Conservation (phyloP, 2,329 filamentous ascomycete genomes). For the Calonectria henricotiae region DNA sequence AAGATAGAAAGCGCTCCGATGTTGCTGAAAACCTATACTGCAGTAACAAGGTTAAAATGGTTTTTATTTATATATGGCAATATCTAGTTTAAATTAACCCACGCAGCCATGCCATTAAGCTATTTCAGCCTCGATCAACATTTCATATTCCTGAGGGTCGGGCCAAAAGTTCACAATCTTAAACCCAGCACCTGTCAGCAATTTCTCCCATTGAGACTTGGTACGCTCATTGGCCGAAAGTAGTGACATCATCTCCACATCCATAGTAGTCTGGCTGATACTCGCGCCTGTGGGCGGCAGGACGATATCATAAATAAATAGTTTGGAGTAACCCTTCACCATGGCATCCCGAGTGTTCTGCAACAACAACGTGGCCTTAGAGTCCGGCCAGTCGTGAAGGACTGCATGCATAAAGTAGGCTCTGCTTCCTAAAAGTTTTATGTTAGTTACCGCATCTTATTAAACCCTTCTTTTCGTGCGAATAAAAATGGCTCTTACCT, state of each 20-base stretch:
- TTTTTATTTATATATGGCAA: too few relatives aligned
- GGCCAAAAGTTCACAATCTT: slow-evolving; percentile 43
- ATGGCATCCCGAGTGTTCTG: slow-evolving; percentile 38
- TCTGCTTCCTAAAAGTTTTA: slow-evolving; percentile 50
- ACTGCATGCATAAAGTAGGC: slow-evolving; percentile 66
- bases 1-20: too few relatives aligned
- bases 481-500: slow-evolving; percentile 21
- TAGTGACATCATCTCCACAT: slow-evolving; percentile 52
- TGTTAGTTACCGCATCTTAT: not conserved
- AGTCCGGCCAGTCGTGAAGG: slow-evolving; percentile 68
- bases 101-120: not conserved
- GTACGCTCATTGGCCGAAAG: slow-evolving; percentile 50
- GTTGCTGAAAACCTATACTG: too few relatives aligned
- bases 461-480: not conserved
- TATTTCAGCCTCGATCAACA: slow-evolving; percentile 45
- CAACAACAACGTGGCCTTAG: slow-evolving; percentile 55
- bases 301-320: slow-evolving; percentile 48
- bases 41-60: too few relatives aligned
- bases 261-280: slow-evolving; percentile 51
- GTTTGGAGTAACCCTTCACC: slow-evolving; percentile 50
- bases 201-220: slow-evolving; percentile 39
- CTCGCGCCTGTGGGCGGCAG: slow-evolving; percentile 40
- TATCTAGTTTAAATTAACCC: too few relatives aligned
- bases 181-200: slow-evolving; percentile 35
- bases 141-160: slow-evolving; percentile 49